phyloP scores from a whole-genome alignment of 2,329 filamentous ascomycete species.

The Curvularia eragrostidis region DNA sequence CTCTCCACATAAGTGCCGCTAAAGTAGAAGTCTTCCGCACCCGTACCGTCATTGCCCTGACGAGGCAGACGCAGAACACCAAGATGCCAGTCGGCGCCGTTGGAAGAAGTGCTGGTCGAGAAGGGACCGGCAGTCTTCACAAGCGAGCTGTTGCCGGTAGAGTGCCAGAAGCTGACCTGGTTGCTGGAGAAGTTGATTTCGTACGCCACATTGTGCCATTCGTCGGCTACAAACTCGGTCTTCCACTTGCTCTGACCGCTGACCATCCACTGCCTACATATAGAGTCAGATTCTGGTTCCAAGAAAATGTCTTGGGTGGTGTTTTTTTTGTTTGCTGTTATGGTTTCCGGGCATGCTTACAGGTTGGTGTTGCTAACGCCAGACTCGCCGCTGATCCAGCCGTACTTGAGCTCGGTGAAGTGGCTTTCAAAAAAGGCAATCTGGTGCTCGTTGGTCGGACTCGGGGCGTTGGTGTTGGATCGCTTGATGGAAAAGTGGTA shows the following conservation, averaged over 20 bases:
- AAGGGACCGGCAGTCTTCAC: constrained; percentile 67
- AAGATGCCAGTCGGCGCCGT: constrained; percentile 76
- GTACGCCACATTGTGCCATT: constrained; percentile 79
- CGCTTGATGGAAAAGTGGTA: constrained; percentile 76
- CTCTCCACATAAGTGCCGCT: constrained; percentile 74
- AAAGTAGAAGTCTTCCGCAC: constrained; percentile 72
- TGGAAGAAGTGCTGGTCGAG: constrained; percentile 65
- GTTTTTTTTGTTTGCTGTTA: not conserved
- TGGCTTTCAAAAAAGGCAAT: constrained; percentile 70
- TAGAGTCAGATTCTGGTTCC: not conserved
- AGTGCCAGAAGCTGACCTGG: constrained; percentile 74
- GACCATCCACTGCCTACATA: constrained; percentile 66
- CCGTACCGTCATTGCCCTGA: constrained; percentile 59
- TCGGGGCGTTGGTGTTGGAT: constrained; percentile 65
- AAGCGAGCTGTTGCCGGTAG: constrained; percentile 65
- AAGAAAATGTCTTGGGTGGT: not conserved
- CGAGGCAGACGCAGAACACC: constrained; percentile 71
- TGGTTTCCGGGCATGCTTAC: not conserved
- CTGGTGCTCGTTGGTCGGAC: constrained; percentile 70
- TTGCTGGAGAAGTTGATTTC: constrained; percentile 71
- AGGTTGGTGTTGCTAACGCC: constrained; percentile 62
- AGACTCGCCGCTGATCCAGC: constrained; percentile 61
- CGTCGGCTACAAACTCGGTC: constrained; percentile 64
- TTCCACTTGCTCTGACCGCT: constrained; percentile 68
- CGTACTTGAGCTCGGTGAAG: constrained; percentile 77